Conservation (phyloP, 352 stramenopile species). For the Plasmopara viticola region DNA sequence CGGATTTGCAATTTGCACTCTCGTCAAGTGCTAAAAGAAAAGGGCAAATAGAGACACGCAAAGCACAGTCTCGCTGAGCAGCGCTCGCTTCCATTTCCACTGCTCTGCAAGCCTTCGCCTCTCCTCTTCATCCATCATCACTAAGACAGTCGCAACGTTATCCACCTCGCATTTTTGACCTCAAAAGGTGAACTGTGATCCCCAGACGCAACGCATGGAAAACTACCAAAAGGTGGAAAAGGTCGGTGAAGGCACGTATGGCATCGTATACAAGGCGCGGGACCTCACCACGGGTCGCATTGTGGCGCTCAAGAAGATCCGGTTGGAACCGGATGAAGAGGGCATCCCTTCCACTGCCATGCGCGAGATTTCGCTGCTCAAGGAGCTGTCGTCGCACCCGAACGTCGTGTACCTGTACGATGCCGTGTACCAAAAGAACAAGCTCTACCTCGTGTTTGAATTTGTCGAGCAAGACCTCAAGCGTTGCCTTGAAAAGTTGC, state of each 20-base stretch:
- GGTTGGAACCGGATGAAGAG: slow-evolving; percentile 90
- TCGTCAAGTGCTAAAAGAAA: no score
- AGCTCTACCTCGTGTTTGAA: slow-evolving; percentile 85
- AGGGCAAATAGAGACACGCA: no score
- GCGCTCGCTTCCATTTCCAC: no score
- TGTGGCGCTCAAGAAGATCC: slow-evolving; percentile 93
- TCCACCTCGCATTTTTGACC: neutral
- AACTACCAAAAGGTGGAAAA: slow-evolving; percentile 85
- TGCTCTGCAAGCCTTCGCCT: no score
- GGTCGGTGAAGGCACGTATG: slow-evolving; percentile 93
- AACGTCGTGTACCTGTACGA: slow-evolving; percentile 90
- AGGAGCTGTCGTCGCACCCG: slow-evolving; percentile 91
- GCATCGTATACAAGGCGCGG: slow-evolving; percentile 95
- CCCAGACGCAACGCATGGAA: slow-evolving; percentile 37
- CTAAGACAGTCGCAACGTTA: no score
- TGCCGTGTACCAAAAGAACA: slow-evolving; percentile 80
- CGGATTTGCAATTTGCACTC: no score
- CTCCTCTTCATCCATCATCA: no score
- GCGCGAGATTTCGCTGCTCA: slow-evolving; percentile 95
- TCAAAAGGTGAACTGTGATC: neutral
- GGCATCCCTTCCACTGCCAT: slow-evolving; percentile 97
- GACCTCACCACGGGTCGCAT: slow-evolving; percentile 87
- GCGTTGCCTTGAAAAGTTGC: slow-evolving; percentile 88
- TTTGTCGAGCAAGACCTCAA: slow-evolving; percentile 86
- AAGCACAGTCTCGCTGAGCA: no score